Base-by-base conservation (phyloP, 1,139 yeast genomes). In the Suzukiozyma palmioleophila region DNA sequence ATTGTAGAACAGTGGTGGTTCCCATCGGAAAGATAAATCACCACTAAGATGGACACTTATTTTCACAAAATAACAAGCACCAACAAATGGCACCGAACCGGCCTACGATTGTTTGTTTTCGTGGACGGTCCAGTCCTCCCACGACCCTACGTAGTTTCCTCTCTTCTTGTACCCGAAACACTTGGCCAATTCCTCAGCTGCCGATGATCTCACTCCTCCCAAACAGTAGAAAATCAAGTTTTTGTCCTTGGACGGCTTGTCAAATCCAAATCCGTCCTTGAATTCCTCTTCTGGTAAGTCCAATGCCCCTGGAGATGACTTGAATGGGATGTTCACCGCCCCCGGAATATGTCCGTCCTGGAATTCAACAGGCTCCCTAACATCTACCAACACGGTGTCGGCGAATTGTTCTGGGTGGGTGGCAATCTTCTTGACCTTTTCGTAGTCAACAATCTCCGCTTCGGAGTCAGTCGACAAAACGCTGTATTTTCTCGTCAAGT, bases 231-330 rank as follows among this genome's bases (percentile, higher is more conserved):
- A 90, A 32, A 92, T 77, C 57, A 92, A 71, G 51, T 87, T 88
- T 56, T 84, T 78, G 37, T 79, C 81, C 33, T 69, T 60, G 6
- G 66, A 52, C 3, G 98, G 98, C 65, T 92, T 92, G n/a, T 70
- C 72, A 54, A 89, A 82, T 12, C 95, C 92, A 64, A 90, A 89
- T 39, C 77, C 69, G 30, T 84, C 86, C 51, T 78, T 74, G 55
- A 94, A 92, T 49, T 87, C 96, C 39, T 85, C 95, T 7, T 76
- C 73, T 2, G 81, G 65, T 43, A 92, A 74, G 40, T 86, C 88
- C 47, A 92, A 72, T 0, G 97, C 97, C n/a, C 96, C 96, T 0
- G 97, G 97, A 12, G 90, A 78, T 7, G 95, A 80, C 56, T 88
- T 89, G 66, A 82, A 84, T 14, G 98, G 98, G 43, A 92, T 75